phyloP scores from a whole-genome alignment of 805 yeast species.

The Komagataella pastoris region DNA sequence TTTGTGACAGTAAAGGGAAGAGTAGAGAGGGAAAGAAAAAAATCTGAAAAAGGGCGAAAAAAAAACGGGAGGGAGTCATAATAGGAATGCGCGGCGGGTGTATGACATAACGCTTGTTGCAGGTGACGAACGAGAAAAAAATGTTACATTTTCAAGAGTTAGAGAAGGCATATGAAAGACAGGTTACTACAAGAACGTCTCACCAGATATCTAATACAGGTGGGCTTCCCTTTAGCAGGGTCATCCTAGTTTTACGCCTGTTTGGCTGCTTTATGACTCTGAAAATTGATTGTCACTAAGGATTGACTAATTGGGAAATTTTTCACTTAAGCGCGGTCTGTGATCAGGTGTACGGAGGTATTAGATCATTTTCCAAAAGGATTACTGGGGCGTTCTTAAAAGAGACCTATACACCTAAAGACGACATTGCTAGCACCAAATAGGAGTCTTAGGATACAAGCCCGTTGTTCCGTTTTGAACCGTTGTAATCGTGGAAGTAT shows the following conservation, averaged over 20 bases:
- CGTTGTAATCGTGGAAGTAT: not conserved
- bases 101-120: not conserved
- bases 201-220: not conserved
- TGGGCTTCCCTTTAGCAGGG: not conserved
- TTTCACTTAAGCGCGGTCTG: not conserved
- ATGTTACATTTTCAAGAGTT: not conserved
- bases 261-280: not conserved
- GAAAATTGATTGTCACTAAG: not conserved
- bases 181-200: not conserved
- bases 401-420: not conserved
- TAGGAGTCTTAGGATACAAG: not conserved
- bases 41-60: not conserved
- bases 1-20: not conserved
- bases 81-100: not conserved
- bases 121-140: not conserved
- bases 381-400: not conserved
- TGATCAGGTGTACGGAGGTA: not conserved
- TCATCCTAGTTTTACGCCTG: not conserved
- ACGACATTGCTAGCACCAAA: not conserved
- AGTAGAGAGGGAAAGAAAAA: not conserved
- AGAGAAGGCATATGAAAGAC: not conserved
- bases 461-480: not conserved
- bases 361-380: slow-evolving; percentile 2
- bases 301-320: not conserved
- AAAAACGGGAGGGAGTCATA: not conserved